These are phyloP conservation scores for Xylaria longipes DNA, from an alignment of 495 filamentous ascomycete genomes.

Conservation along the genomic window DNA sequence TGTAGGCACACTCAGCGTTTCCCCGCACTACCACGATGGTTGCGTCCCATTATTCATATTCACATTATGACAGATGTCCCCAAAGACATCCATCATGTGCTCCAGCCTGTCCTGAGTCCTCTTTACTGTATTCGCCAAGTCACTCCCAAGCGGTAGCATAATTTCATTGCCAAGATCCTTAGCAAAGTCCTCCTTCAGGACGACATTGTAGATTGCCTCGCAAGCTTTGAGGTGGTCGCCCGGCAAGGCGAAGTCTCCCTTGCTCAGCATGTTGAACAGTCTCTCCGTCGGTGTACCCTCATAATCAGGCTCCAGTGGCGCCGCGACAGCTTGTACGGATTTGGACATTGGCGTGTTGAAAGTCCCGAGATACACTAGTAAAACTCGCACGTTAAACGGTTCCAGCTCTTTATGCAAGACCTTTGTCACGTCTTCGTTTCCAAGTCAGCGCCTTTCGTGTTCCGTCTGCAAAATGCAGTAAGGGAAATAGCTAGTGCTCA, in stretches of 20 bases:
- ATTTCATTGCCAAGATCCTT: conserved; percentile 45
- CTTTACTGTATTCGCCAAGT: conserved; percentile 45
- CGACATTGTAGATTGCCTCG: conserved; percentile 48
- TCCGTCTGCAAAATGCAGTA: neutral
- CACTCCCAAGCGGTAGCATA: conserved; percentile 48
- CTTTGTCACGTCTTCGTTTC: conserved; percentile 30
- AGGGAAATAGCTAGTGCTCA: conserved; percentile 15
- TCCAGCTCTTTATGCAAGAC: conserved; percentile 51
- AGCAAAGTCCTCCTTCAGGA: conserved; percentile 48
- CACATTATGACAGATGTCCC: conserved; percentile 39
- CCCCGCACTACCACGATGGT: conserved; percentile 12
- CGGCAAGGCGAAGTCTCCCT: conserved; percentile 37
- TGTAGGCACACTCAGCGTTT: neutral
- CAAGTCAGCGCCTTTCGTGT: neutral
- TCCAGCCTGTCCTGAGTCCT: conserved; percentile 40
- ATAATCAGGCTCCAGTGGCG: conserved; percentile 41
- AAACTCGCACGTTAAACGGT: conserved; percentile 50
- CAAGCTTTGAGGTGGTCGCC: conserved; percentile 45
- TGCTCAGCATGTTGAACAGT: conserved; percentile 35
- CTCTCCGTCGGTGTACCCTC: conserved; percentile 41
- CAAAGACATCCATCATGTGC: conserved; percentile 45
- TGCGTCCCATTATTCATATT: conserved; percentile 23
- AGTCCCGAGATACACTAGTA: conserved; percentile 43
- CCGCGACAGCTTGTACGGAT: conserved; percentile 29
- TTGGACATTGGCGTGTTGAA: conserved; percentile 55